A percentile compares a stretch with the other conserved stretches of the same genome.
These are phyloP conservation scores for Oidiodendron maius DNA, from an alignment of 495 filamentous ascomycete species.

Conservation along the genomic window DNA sequence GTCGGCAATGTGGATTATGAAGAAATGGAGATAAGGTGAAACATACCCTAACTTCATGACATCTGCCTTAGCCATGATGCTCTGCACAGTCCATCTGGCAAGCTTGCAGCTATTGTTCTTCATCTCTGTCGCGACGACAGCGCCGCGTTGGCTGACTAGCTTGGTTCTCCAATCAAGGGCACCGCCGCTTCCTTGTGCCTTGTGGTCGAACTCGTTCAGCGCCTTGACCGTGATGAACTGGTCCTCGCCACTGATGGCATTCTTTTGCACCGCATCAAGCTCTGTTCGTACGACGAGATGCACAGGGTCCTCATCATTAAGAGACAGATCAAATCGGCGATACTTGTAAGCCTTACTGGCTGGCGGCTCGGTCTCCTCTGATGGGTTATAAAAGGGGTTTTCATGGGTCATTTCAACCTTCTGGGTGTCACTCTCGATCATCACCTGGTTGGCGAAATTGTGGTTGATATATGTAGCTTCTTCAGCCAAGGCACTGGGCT, in stretches of 20 bases:
- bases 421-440: slow-evolving; percentile 67
- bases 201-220: slow-evolving; percentile 97
- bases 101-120: slow-evolving; percentile 99
- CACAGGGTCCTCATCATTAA: slow-evolving; percentile 89
- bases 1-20: slow-evolving; percentile 8
- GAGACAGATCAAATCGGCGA: slow-evolving; percentile 88
- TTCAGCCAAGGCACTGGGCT: slow-evolving; percentile 80
- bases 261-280: slow-evolving; percentile 92
- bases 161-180: slow-evolving; percentile 95
- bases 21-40: neutral
- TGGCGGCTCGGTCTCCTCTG: slow-evolving; percentile 85
- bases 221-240: slow-evolving; percentile 90
- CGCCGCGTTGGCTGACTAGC: slow-evolving; percentile 86
- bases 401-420: slow-evolving; percentile 80
- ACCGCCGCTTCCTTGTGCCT: slow-evolving; percentile 89
- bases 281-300: slow-evolving; percentile 94
- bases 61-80: slow-evolving; percentile 91
- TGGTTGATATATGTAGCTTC: slow-evolving; percentile 99
- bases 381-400: slow-evolving; percentile 95
- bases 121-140: slow-evolving; percentile 98
- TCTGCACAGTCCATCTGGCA: slow-evolving; percentile 93
- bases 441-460: slow-evolving; percentile 93
- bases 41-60: slow-evolving; percentile 92
- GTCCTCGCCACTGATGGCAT: slow-evolving; percentile 79
- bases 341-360: slow-evolving; percentile 98